Conservation (phyloP, 2,329 filamentous ascomycete species). For the Claviceps maximensis region DNA sequence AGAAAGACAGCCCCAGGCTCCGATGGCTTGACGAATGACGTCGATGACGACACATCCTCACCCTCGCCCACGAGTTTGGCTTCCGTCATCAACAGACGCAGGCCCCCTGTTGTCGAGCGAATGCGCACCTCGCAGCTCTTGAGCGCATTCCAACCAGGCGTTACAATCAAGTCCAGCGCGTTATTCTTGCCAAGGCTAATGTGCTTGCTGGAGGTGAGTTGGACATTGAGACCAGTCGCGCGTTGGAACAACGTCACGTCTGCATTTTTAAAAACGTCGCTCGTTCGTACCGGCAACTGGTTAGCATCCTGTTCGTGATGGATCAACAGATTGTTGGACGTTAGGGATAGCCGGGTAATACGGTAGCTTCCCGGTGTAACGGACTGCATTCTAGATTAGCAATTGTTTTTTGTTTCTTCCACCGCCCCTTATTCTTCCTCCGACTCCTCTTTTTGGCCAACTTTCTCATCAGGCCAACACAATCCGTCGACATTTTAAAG, state of each 20-base stretch:
- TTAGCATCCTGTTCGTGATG: slow-evolving; percentile 48
- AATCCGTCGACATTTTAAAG: too few relatives aligned
- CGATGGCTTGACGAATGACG: slow-evolving; percentile 33
- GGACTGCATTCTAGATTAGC: slow-evolving; percentile 26
- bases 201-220: slow-evolving; percentile 50
- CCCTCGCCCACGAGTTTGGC: slow-evolving; percentile 26
- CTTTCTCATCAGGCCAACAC: too few relatives aligned
- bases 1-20: slow-evolving; percentile 43
- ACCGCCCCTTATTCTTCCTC: neutral
- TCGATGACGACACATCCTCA: slow-evolving; percentile 23
- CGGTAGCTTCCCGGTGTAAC: slow-evolving; percentile 61
- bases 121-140: slow-evolving; percentile 46
- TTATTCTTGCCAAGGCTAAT: slow-evolving; percentile 72
- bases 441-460: too few relatives aligned
- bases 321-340: slow-evolving; percentile 49
- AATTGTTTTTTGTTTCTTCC: neutral
- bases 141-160: slow-evolving; percentile 61
- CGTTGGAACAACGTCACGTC: slow-evolving; percentile 64
- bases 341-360: slow-evolving; percentile 57
- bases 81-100: slow-evolving; percentile 50
- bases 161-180: slow-evolving; percentile 59
- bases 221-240: slow-evolving; percentile 52
- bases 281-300: slow-evolving; percentile 30
- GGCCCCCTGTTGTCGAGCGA: slow-evolving; percentile 50
- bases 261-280: slow-evolving; percentile 42